Percentiles rank a stretch among this genome's conserved stretches.
phyloP scores from a whole-genome alignment of 129 eudicot species.

The Centella asiatica region DNA sequence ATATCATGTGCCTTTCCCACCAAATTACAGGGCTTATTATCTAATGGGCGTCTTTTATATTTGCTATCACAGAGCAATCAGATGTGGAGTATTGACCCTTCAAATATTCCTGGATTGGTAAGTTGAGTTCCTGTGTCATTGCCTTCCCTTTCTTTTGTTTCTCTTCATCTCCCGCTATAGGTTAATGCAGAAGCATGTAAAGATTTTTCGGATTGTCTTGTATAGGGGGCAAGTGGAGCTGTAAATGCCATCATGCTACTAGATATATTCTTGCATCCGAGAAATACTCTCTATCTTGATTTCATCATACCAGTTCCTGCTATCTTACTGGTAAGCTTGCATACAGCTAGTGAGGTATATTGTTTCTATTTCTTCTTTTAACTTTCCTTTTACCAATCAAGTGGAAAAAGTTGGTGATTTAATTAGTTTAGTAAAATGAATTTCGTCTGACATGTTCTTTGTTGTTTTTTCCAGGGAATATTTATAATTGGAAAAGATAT shows the following conservation, averaged over 20 bases:
- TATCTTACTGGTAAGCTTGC: constrained; percentile 50
- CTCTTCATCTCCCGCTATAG: not conserved
- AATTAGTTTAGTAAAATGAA: no score
- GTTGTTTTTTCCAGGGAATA: constrained; percentile 50
- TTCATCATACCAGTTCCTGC: constrained; percentile 86
- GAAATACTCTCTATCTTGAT: constrained; percentile 43
- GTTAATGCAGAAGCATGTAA: no score
- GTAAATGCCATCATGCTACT: constrained; percentile 84
- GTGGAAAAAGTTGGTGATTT: not conserved
- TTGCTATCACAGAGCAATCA: constrained; percentile 27
- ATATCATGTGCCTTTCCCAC: not conserved
- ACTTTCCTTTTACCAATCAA: not conserved
- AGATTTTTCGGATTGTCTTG: not conserved
- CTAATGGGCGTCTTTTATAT: not conserved
- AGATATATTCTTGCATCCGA: constrained; percentile 70
- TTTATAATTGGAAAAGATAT: constrained; percentile 64
- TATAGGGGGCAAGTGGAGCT: constrained; percentile 92
- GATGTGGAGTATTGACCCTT: constrained; percentile 30
- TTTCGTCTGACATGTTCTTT: constrained; percentile 4
- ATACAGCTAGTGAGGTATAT: no score
- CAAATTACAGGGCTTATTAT: not conserved
- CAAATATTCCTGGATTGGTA: constrained; percentile 56
- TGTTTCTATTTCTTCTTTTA: no score
- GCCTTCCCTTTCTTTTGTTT: not conserved
- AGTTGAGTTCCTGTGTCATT: not conserved